Evolutionary conservation across 257 asterid species (phyloP), one percentile per base, ranked within the genome.

Genomic region (Agastache rugosa): DNA sequence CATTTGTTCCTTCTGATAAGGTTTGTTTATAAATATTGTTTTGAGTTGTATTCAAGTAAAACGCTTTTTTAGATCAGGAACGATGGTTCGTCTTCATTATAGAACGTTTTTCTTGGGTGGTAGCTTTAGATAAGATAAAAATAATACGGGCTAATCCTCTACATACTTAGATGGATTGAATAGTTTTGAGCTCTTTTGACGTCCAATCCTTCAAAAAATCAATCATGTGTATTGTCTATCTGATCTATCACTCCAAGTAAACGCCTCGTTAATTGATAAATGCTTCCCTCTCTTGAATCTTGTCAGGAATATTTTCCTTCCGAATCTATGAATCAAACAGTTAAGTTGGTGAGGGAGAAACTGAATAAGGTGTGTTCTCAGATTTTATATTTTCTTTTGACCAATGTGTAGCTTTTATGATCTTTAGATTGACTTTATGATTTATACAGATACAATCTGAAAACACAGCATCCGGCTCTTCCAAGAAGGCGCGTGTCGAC

Each of bases 311-410:
- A 93, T 82, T 93, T 91, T 67, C 84, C 94, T 2, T 83, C 88
- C 9, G 76, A 85, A 63, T 93, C 98, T 56, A 91, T 91, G 98
- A 93, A 93, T 71, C 87, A 76, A 80, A 93, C 97, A 1, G 97
- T 89, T 71, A 82, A 82, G 45, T 72, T 87, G 74, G 97, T 93
- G 77, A 83, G 97, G 76, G 96, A 88, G 79, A 93, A 90, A 81
- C 85, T 93, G 51, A 82, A 89, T 68, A 83, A 89, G 97, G 96
- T 87, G 60, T 77, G 51, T 66, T 54, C 71, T 65, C 51, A 51
- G 35, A 22, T 51, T 20, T 29, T 20, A 9, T 53, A 15, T 42
- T n/a, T 41, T 77, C 23, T 1, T 54, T 42, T 17, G 22, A 31
- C 17, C 29, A 63, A 3, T 42, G 19, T 8, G 1, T 6, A 20